Evolutionary conservation across 148 eudicot species (phyloP).

Genomic region (Chenopodium formosanum): DNA sequence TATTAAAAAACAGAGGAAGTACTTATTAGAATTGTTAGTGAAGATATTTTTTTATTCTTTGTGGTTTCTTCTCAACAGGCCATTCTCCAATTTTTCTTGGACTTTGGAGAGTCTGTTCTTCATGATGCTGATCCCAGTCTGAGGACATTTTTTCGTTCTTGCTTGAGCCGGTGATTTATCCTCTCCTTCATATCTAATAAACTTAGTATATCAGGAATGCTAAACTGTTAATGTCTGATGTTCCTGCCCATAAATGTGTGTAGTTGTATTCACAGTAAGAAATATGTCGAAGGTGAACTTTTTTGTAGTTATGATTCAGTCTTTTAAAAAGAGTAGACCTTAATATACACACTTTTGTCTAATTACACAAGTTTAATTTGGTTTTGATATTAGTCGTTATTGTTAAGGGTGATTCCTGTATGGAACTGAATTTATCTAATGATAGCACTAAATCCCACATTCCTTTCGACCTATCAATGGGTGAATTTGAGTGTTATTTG

Average conservation of each 20-base stretch:
- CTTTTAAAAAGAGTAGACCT: background rate
- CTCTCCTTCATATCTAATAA: background rate
- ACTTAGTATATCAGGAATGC: background rate
- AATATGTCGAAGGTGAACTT: background rate
- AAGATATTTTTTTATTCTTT: background rate
- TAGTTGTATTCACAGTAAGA: background rate
- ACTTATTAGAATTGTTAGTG: background rate
- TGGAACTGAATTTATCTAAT: background rate
- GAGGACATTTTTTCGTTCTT: slow-evolving; percentile 71
- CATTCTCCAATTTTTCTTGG: slow-evolving; percentile 88
- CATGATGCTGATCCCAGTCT: slow-evolving; percentile 97
- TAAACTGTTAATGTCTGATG: background rate
- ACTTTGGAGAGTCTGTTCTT: slow-evolving; percentile 83
- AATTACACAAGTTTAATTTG: background rate
- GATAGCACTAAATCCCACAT: background rate
- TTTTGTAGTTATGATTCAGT: background rate
- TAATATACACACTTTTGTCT: background rate
- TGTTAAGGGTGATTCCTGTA: background rate
- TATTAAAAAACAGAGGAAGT: no score
- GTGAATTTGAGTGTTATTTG: background rate
- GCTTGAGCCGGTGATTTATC: slow-evolving; percentile 77
- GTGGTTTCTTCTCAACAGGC: slow-evolving; percentile 50
- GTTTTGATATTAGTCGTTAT: background rate
- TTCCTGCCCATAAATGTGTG: background rate
- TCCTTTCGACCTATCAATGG: background rate